phyloP scores from a whole-genome alignment of 2,329 filamentous ascomycete species.

The Botryotinia narcissicola region DNA sequence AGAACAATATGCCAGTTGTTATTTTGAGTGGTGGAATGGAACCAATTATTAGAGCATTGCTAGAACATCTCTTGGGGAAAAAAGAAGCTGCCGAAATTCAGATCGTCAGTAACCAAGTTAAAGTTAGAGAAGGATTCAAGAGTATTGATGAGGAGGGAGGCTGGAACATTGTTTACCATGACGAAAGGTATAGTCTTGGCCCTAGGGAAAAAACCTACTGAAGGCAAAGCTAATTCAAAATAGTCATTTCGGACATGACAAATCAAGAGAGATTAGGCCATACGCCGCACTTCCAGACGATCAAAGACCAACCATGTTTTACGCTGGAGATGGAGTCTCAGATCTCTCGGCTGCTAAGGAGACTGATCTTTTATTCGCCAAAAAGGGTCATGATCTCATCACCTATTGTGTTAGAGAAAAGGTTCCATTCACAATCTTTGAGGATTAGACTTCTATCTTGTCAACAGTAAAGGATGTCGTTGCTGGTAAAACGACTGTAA shows the following conservation, averaged over 20 bases:
- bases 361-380: conserved; percentile 91
- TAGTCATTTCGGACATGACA: conserved; percentile 85
- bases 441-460: conserved; percentile 78
- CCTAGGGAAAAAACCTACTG: neutral
- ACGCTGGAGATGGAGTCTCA: conserved; percentile 91
- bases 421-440: conserved; percentile 84
- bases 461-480: conserved; percentile 73
- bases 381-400: conserved; percentile 85
- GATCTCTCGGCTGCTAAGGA: conserved; percentile 90
- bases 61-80: conserved; percentile 75
- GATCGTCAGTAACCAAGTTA: conserved; percentile 85
- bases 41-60: conserved; percentile 81
- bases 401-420: conserved; percentile 80
- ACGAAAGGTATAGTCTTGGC: conserved; percentile 62
- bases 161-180: conserved; percentile 86
- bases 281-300: conserved; percentile 70
- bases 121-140: conserved; percentile 60
- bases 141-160: conserved; percentile 75
- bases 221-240: neutral
- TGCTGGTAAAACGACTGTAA: conserved; percentile 67
- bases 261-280: conserved; percentile 84
- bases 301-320: conserved; percentile 80
- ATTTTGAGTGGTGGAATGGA: conserved; percentile 91
- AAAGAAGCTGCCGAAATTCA: conserved; percentile 72
- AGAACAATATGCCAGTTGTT: conserved; percentile 85